Percentiles rank a stretch among this genome's conserved stretches.
Evolutionary conservation across 306 rosid genomes (phyloP).

Genomic region (Begonia masoniana): DNA sequence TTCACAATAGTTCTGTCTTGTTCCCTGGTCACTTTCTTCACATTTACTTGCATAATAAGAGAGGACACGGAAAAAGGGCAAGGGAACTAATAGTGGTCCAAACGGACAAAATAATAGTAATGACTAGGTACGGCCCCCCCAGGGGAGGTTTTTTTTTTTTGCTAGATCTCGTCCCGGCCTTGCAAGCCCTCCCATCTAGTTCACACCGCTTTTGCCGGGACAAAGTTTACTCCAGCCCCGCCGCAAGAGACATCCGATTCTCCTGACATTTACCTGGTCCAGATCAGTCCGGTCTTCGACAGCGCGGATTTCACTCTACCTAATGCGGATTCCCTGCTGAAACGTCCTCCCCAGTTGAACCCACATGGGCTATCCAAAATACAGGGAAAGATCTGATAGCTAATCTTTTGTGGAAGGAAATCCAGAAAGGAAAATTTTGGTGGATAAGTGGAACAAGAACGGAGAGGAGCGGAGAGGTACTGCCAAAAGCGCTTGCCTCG

Average conservation of each 20-base stretch:
- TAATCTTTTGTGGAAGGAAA: constrained; percentile 25
- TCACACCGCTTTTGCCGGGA: constrained; percentile 11
- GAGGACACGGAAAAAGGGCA: too few species aligned
- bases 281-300: constrained; percentile 48
- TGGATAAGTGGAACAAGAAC: constrained; percentile 35
- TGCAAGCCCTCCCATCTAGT: neutral
- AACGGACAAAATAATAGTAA: too few species aligned
- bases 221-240: constrained; percentile 42
- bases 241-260: constrained; percentile 31
- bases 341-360: constrained; percentile 2
- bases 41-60: too few species aligned
- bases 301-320: constrained; percentile 47
- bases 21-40: too few species aligned
- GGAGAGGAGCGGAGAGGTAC: constrained; percentile 37
- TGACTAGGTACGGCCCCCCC: too few species aligned
- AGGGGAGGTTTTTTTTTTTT: too few species aligned
- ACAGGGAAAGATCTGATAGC: constrained; percentile 39
- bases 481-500: constrained; percentile 63
- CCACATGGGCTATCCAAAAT: constrained; percentile 55
- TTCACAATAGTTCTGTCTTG: too few species aligned
- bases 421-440: constrained; percentile 28
- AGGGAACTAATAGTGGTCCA: too few species aligned
- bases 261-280: constrained; percentile 23
- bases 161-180: constrained; percentile 13
- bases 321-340: constrained; percentile 16